Evolutionary conservation across 768 basidiomycete genomes (phyloP).

Genomic region (Jaapia argillacea): DNA sequence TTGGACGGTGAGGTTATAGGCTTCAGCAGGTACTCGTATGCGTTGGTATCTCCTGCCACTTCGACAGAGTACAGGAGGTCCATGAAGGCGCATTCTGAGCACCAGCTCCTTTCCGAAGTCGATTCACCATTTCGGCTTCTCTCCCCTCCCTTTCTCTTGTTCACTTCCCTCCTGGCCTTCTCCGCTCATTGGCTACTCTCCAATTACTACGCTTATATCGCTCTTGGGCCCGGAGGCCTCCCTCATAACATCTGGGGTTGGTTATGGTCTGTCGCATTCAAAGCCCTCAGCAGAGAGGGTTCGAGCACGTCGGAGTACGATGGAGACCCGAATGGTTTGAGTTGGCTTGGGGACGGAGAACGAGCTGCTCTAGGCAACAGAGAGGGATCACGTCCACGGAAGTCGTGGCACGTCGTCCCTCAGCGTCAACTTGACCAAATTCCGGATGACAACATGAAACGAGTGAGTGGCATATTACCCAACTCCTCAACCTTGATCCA

Average conservation of each 20-base stretch:
- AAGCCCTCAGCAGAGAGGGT: constrained; percentile 7
- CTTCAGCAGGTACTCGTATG: no score
- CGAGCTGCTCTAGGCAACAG: constrained; percentile 9
- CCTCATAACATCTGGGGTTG: constrained; percentile 9
- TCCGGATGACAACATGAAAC: constrained; percentile 8
- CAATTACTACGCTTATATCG: constrained; percentile 8
- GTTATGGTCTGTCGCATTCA: constrained; percentile 3
- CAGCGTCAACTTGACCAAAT: constrained; percentile 14
- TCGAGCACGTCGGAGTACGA: constrained; percentile 7
- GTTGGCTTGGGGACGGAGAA: constrained; percentile 9
- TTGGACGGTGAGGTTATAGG: no score
- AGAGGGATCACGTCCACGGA: constrained; percentile 11
- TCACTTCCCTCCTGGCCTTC: neutral
- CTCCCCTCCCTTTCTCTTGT: no score
- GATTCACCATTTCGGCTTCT: no score
- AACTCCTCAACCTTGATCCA: neutral
- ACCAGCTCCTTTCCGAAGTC: no score
- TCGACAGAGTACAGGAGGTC: no score
- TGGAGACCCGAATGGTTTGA: constrained; percentile 7
- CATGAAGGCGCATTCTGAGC: no score
- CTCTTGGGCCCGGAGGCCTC: constrained; percentile 8
- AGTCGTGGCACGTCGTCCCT: constrained; percentile 17
- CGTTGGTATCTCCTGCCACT: no score
- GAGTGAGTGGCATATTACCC: constrained; percentile 6
- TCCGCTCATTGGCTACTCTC: neutral